Evolutionary conservation across 352 stramenopile species (phyloP), one percentile per base, ranked within the genome.

Genomic region (Stephanocyclus meneghinianus): DNA sequence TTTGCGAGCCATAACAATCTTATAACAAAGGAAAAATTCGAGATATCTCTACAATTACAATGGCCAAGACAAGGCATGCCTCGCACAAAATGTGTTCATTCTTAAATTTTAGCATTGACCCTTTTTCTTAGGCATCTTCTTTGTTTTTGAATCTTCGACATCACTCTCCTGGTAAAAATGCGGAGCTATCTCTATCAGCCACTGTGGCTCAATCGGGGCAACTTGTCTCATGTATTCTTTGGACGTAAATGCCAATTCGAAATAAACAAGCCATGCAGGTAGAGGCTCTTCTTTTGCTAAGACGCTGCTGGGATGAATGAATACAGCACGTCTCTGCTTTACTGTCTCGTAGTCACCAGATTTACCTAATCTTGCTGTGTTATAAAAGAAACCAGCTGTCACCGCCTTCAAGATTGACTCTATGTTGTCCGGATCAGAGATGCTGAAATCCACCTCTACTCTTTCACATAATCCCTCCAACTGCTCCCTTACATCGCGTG

Each of bases 201-300:
- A 99, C 74, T 98, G 92, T 10, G 94, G 92, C 74, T 99, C 95
- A 80, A 99, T 99, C 8, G 95, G 96, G 44, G 96, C 94, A 35
- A 98, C 95, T 45, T 97, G 91, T 48, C 98, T 93, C 95, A 99
- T 99, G 88, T 98, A 99, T 84, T 99, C 97, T 83, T 99, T 99
- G 0, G 95, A 99, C 29, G 97, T 99, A 84, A 99, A 99, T 16
- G 97, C 96, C 13, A 99, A 88, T 87, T 99, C 97, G 88, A 99
- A 98, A 83, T 98, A 99, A n/a, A 98, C 87, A 18, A 99, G 81
- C 96, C 96, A 99, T 44, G 80, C 73, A 21, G 93, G 92, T 29
- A 90, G 87, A 16, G 92, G 76, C 62, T 95, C 89, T 65, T 94
- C 94, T 87, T 91, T 94, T 15, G 90, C 85, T 8, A 99, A 85